phyloP scores from a whole-genome alignment of 2,329 filamentous ascomycete genomes.

The Penicillium sp. region DNA sequence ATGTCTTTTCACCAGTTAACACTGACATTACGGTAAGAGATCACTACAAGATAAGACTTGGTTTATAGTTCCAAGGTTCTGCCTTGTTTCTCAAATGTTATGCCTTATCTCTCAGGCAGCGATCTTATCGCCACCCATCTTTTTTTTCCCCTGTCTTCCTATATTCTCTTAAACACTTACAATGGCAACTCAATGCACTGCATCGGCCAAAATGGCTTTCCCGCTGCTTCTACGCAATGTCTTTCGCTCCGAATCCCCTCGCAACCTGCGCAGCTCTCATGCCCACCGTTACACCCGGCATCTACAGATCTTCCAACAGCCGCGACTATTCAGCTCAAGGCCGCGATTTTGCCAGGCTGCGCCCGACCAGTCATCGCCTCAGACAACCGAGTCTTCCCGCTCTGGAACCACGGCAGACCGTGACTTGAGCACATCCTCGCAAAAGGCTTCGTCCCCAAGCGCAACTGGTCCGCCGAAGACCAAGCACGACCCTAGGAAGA shows the following conservation, averaged over 20 bases:
- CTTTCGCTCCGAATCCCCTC: slow-evolving; percentile 22
- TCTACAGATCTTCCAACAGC: slow-evolving; percentile 3
- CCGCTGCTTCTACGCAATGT: slow-evolving; percentile 23
- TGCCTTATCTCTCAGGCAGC: background rate
- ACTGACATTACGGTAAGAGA: background rate
- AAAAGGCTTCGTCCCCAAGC: background rate
- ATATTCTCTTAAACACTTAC: background rate
- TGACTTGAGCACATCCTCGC: background rate
- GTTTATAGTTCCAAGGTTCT: too few relatives aligned
- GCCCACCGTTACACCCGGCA: slow-evolving; percentile 2
- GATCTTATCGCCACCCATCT: slow-evolving; percentile 13
- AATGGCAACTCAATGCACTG: slow-evolving; percentile 23
- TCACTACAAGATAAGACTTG: background rate
- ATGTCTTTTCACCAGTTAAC: too few relatives aligned
- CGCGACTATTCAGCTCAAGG: slow-evolving; percentile 10
- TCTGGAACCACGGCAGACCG: background rate
- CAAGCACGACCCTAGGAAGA: background rate
- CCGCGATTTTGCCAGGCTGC: slow-evolving; percentile 1
- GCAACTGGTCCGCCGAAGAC: background rate
- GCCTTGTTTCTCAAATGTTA: too few relatives aligned
- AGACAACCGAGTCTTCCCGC: background rate
- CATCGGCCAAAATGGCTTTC: slow-evolving; percentile 25
- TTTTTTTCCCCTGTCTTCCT: slow-evolving; percentile 1
- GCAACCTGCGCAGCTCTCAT: slow-evolving; percentile 8
- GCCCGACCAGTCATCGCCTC: slow-evolving; percentile 1